Percentiles rank a stretch among this genome's conserved stretches.
phyloP scores from a whole-genome alignment of 768 basidiomycete species.

The Macrolepiota dolichaula region DNA sequence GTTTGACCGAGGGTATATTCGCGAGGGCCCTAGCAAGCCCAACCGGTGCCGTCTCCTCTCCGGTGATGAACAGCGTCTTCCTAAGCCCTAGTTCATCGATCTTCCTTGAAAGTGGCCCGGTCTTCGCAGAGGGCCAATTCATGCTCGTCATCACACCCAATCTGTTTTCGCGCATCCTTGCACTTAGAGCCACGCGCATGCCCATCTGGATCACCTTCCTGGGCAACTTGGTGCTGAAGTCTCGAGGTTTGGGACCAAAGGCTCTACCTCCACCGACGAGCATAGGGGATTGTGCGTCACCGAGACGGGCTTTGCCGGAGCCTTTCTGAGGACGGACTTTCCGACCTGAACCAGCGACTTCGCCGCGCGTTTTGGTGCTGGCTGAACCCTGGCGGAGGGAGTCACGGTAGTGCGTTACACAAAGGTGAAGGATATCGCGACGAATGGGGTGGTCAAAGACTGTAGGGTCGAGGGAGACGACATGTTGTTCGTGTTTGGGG shows the following conservation, averaged over 20 bases:
- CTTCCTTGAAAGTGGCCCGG: slow-evolving; percentile 58
- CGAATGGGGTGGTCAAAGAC: slow-evolving; percentile 90
- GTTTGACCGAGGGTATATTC: slow-evolving; percentile 70
- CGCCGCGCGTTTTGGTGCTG: slow-evolving; percentile 85
- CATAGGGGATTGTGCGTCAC: slow-evolving; percentile 85
- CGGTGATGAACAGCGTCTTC: slow-evolving; percentile 77
- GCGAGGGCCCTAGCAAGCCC: slow-evolving; percentile 58
- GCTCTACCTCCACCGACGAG: slow-evolving; percentile 89
- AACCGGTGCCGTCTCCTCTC: slow-evolving; percentile 48
- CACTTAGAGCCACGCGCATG: slow-evolving; percentile 84
- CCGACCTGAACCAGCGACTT: slow-evolving; percentile 84
- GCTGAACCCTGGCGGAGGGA: slow-evolving; percentile 90
- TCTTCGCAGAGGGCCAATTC: slow-evolving; percentile 72
- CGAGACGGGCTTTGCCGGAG: slow-evolving; percentile 83
- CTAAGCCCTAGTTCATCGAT: slow-evolving; percentile 64
- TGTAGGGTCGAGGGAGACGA: slow-evolving; percentile 69
- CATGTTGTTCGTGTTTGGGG: slow-evolving; percentile 34
- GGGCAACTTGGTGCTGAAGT: slow-evolving; percentile 90
- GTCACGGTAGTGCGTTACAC: slow-evolving; percentile 85
- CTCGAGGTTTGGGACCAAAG: slow-evolving; percentile 87
- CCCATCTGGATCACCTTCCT: slow-evolving; percentile 92
- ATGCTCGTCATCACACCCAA: slow-evolving; percentile 75
- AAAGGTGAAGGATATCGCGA: slow-evolving; percentile 89
- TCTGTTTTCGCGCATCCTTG: slow-evolving; percentile 70
- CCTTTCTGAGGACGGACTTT: slow-evolving; percentile 95